phyloP scores from a whole-genome alignment of 306 rosid species.

The Sicyos baderoa region DNA sequence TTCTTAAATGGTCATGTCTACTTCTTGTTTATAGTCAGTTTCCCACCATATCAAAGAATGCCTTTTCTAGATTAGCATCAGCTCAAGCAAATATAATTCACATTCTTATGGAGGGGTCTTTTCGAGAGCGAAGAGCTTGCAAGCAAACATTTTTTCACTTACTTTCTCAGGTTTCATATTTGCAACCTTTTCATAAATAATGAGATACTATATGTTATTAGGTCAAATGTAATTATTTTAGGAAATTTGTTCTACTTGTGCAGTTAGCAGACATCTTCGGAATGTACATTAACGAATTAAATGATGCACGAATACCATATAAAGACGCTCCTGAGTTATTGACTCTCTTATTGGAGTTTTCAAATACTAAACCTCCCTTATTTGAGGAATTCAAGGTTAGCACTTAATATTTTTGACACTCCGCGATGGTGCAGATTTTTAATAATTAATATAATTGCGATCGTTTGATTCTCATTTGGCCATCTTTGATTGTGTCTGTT shows the following conservation, averaged over 20 bases:
- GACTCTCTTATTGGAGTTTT: constrained; percentile 59
- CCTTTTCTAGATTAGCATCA: constrained; percentile 63
- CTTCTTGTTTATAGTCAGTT: constrained; percentile 67
- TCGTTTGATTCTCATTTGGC: constrained; percentile 17
- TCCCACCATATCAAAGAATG: constrained; percentile 65
- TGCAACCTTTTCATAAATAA: constrained; percentile 3
- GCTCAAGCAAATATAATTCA: constrained; percentile 59
- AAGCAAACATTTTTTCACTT: constrained; percentile 50
- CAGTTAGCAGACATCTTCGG: constrained; percentile 58
- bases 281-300: constrained; percentile 60
- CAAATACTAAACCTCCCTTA: constrained; percentile 41
- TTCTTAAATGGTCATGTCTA: constrained; percentile 77
- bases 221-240: not conserved
- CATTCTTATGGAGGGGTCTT: constrained; percentile 47
- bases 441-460: not conserved
- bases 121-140: constrained; percentile 56
- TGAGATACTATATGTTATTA: not conserved
- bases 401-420: not conserved
- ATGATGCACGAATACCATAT: constrained; percentile 49
- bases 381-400: constrained; percentile 62
- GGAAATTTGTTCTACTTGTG: constrained; percentile 15
- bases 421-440: not conserved
- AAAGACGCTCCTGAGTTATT: constrained; percentile 70
- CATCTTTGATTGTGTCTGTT: not conserved
- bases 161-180: constrained; percentile 59